Evolutionary conservation across 768 basidiomycete genomes (phyloP).

Genomic region (Rhizopogon vulgaris): DNA sequence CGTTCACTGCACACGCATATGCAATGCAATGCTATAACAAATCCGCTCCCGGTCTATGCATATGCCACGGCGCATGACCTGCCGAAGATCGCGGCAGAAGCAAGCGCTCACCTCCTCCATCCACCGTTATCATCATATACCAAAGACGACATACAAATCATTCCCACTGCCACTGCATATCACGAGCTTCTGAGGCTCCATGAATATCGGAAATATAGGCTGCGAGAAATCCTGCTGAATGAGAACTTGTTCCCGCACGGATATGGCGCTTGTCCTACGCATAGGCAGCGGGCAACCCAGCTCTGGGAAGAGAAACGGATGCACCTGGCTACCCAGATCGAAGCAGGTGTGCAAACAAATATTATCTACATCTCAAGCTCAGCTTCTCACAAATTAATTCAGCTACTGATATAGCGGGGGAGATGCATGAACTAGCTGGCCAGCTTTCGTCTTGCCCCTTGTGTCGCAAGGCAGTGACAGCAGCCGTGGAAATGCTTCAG

Average conservation of each 20-base stretch:
- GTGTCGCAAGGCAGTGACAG: constrained; percentile 55
- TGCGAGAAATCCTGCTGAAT: constrained; percentile 45
- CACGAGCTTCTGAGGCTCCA: constrained; percentile 60
- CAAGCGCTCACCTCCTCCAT: constrained; percentile 50
- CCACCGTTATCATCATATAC: constrained; percentile 52
- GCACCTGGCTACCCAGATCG: constrained; percentile 39
- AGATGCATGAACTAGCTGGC: constrained; percentile 52
- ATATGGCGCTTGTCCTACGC: constrained; percentile 56
- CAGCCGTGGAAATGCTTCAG: constrained; percentile 64
- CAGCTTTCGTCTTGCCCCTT: constrained; percentile 41
- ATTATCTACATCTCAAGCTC: background rate
- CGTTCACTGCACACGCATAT: constrained; percentile 46
- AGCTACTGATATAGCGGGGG: constrained; percentile 64
- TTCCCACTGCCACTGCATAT: constrained; percentile 57
- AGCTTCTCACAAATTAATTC: constrained; percentile 5
- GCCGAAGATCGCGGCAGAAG: constrained; percentile 43
- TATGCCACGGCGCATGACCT: constrained; percentile 42
- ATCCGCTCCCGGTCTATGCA: constrained; percentile 58
- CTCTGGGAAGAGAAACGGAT: constrained; percentile 50
- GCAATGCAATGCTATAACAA: constrained; percentile 39
- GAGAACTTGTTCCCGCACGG: constrained; percentile 72
- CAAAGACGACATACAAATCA: constrained; percentile 40
- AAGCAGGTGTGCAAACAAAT: constrained; percentile 38
- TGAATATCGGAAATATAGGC: constrained; percentile 43
- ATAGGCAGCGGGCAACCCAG: constrained; percentile 36